Conservation (phyloP, 306 rosid genomes). For the Prunus davidiana region DNA sequence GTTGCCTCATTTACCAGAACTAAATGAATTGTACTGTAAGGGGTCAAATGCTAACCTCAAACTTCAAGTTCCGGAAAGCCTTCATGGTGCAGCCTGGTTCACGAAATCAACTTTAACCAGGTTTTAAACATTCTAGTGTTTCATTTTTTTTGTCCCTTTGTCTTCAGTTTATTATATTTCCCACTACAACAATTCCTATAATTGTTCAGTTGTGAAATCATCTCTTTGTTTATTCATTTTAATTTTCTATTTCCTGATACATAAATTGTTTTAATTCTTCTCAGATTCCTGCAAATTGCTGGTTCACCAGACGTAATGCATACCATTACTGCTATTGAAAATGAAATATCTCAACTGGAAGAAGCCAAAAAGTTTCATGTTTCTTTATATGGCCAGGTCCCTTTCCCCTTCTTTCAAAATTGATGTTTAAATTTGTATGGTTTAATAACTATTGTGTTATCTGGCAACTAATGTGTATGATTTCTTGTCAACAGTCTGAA, state of each 20-base stretch:
- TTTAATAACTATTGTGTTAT: constrained; percentile 18
- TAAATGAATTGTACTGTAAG: constrained; percentile 47
- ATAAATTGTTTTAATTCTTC: constrained; percentile 21
- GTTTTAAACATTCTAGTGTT: constrained; percentile 39
- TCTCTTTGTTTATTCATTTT: constrained; percentile 1
- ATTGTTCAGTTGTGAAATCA: background rate
- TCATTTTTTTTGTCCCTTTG: constrained; percentile 6
- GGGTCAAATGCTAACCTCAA: constrained; percentile 59
- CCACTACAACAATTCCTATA: background rate
- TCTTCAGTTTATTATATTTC: constrained; percentile 5
- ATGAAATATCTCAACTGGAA: constrained; percentile 87
- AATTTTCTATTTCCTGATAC: constrained; percentile 13
- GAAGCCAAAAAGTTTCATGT: constrained; percentile 77
- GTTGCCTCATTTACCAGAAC: constrained; percentile 61
- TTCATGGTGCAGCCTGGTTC: constrained; percentile 68
- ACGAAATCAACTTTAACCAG: constrained; percentile 74
- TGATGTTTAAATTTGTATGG: constrained; percentile 17
- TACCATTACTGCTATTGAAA: constrained; percentile 40
- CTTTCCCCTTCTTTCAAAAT: constrained; percentile 17
- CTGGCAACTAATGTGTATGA: constrained; percentile 28
- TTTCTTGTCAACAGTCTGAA: constrained; percentile 53
- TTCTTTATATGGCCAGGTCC: constrained; percentile 82
- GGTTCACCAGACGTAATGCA: constrained; percentile 55
- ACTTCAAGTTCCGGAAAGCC: constrained; percentile 52
- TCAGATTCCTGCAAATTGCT: constrained; percentile 69